Percentiles rank a stretch among this genome's conserved stretches.
phyloP scores from a whole-genome alignment of 345 rosid species.

The Salix dunnii region DNA sequence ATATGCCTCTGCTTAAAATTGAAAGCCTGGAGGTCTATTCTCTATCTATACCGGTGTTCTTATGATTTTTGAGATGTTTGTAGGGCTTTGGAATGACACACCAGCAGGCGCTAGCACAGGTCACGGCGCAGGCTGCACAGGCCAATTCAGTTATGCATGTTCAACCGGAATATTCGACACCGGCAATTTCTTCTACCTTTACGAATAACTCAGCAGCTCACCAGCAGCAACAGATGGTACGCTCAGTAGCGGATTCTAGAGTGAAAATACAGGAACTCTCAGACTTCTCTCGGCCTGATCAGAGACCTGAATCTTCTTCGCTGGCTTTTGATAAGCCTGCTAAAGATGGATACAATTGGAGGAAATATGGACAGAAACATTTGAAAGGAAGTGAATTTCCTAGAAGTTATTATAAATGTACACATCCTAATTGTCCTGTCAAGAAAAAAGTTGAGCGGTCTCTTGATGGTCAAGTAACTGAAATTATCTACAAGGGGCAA shows the following conservation, averaged over 20 bases:
- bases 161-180: slow-evolving; percentile 11
- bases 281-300: slow-evolving; percentile 39
- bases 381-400: slow-evolving; percentile 83
- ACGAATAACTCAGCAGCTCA: slow-evolving; percentile 17
- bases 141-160: slow-evolving; percentile 35
- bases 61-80: slow-evolving; percentile 12
- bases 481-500: slow-evolving; percentile 82
- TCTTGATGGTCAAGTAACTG: slow-evolving; percentile 71
- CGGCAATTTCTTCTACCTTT: slow-evolving; percentile 28
- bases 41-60: neutral
- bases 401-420: slow-evolving; percentile 83
- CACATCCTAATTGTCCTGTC: slow-evolving; percentile 64
- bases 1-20: neutral
- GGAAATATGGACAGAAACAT: slow-evolving; percentile 90
- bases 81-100: slow-evolving; percentile 81
- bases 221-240: slow-evolving; percentile 35
- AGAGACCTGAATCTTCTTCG: slow-evolving; percentile 39
- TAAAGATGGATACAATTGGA: slow-evolving; percentile 77
- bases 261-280: slow-evolving; percentile 30
- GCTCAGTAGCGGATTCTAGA: slow-evolving; percentile 26
- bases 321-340: slow-evolving; percentile 55
- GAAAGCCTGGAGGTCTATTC: neutral
- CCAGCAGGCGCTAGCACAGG: slow-evolving; percentile 82
- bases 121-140: slow-evolving; percentile 75
- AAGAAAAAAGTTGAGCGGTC: slow-evolving; percentile 86